These are phyloP conservation scores for Candida tropicalis DNA, from an alignment of 1,139 yeast genomes.

Conservation along the genomic window DNA sequence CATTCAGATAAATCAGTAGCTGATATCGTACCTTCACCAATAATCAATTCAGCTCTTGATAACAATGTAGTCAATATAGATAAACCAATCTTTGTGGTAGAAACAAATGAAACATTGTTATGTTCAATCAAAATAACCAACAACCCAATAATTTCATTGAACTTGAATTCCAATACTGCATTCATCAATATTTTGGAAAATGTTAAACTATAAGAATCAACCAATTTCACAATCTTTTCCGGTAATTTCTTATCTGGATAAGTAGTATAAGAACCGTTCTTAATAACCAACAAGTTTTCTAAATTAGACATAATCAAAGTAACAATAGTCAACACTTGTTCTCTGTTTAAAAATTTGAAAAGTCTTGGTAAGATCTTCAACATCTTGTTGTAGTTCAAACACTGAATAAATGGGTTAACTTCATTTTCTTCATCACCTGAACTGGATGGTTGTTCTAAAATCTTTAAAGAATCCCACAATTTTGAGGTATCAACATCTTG, in stretches of 20 bases:
- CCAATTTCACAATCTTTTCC: constrained; percentile 57
- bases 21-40: constrained; percentile 71
- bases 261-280: constrained; percentile 75
- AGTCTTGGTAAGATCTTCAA: constrained; percentile 87
- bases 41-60: constrained; percentile 89
- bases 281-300: constrained; percentile 77
- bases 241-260: constrained; percentile 59
- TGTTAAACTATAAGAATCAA: constrained; percentile 80
- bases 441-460: constrained; percentile 53
- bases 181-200: constrained; percentile 86
- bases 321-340: constrained; percentile 76
- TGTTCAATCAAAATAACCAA: constrained; percentile 73
- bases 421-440: constrained; percentile 47
- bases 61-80: constrained; percentile 85
- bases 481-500: constrained; percentile 54
- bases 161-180: constrained; percentile 79
- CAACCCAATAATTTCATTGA: constrained; percentile 81
- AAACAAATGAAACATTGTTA: constrained; percentile 70
- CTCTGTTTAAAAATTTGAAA: constrained; percentile 77
- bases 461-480: constrained; percentile 80
- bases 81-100: constrained; percentile 85
- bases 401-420: constrained; percentile 81
- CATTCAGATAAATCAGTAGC: constrained; percentile 69
- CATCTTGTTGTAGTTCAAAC: constrained; percentile 84
- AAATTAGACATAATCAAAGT: constrained; percentile 82